phyloP scores from a whole-genome alignment of 495 filamentous ascomycete species.

The Xylaria longipes region DNA sequence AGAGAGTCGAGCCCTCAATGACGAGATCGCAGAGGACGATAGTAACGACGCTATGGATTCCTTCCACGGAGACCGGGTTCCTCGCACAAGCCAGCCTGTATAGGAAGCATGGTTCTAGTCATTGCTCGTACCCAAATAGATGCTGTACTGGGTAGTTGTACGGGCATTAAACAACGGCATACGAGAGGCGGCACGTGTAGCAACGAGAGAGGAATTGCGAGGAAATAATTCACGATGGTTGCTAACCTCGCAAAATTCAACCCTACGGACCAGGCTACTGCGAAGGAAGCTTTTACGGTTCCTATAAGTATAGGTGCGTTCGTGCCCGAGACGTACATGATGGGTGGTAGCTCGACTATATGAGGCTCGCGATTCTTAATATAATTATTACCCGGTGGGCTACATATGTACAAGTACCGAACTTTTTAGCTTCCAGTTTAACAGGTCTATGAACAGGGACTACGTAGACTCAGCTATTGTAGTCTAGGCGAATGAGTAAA shows the following conservation, averaged over 20 bases:
- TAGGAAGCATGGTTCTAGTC: not conserved
- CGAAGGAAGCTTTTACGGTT: not conserved
- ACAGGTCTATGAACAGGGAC: not conserved
- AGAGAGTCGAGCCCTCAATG: slow-evolving; percentile 29
- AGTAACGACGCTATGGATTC: slow-evolving; percentile 22
- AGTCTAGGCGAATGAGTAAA: not conserved
- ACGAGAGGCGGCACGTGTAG: not conserved
- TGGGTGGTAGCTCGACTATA: not conserved
- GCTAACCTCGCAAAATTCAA: not conserved
- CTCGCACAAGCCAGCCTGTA: slow-evolving; percentile 18
- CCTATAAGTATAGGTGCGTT: not conserved
- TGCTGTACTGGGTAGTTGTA: not conserved
- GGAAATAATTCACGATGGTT: not conserved
- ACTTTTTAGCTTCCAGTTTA: not conserved
- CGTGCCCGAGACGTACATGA: not conserved
- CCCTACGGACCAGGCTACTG: not conserved
- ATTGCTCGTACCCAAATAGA: not conserved
- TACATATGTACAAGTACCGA: not conserved
- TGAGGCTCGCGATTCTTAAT: not conserved
- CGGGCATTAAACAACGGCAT: not conserved
- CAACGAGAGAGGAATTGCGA: not conserved
- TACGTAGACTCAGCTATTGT: not conserved
- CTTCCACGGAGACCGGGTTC: not conserved
- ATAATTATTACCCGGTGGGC: not conserved
- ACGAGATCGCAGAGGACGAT: slow-evolving; percentile 18